Percentiles rank a stretch among this genome's conserved stretches.
phyloP scores from a whole-genome alignment of 2,329 filamentous ascomycete genomes.

The Cordyceps cateniannulata region DNA sequence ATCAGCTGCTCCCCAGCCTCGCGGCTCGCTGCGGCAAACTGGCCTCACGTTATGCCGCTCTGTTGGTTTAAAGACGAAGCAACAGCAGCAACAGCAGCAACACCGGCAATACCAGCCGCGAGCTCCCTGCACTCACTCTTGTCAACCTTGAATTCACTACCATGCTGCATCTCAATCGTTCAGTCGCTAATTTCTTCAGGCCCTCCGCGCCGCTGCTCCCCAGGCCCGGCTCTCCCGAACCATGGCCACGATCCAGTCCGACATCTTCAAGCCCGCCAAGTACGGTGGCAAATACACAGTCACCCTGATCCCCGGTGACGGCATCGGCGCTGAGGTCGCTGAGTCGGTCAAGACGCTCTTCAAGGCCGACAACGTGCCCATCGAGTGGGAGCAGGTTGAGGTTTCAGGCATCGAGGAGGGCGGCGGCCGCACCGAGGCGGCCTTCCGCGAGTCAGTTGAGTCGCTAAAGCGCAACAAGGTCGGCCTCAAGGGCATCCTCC shows the following conservation, averaged over 20 bases:
- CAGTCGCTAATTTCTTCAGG: slow-evolving; percentile 27
- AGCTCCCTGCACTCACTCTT: not conserved
- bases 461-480: slow-evolving; percentile 98
- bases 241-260: slow-evolving; percentile 80
- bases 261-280: slow-evolving; percentile 99
- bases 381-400: slow-evolving; percentile 98
- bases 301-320: slow-evolving; percentile 96
- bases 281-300: slow-evolving; percentile 99
- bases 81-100: too few relatives aligned
- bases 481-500: slow-evolving; percentile 95
- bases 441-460: slow-evolving; percentile 91
- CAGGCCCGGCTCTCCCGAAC: slow-evolving; percentile 42
- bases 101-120: not conserved
- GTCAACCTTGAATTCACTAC: not conserved
- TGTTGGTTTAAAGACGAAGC: not conserved
- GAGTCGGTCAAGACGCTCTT: slow-evolving; percentile 99
- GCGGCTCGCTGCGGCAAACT: not conserved
- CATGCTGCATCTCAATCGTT: not conserved
- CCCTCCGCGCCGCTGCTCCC: slow-evolving; percentile 45
- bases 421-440: slow-evolving; percentile 82
- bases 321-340: slow-evolving; percentile 95
- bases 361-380: slow-evolving; percentile 97
- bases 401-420: slow-evolving; percentile 84
- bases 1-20: not conserved
- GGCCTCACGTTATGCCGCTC: not conserved